Base-by-base conservation (phyloP, 2,329 filamentous ascomycete genomes). In the Aspergillus calidoustus region DNA sequence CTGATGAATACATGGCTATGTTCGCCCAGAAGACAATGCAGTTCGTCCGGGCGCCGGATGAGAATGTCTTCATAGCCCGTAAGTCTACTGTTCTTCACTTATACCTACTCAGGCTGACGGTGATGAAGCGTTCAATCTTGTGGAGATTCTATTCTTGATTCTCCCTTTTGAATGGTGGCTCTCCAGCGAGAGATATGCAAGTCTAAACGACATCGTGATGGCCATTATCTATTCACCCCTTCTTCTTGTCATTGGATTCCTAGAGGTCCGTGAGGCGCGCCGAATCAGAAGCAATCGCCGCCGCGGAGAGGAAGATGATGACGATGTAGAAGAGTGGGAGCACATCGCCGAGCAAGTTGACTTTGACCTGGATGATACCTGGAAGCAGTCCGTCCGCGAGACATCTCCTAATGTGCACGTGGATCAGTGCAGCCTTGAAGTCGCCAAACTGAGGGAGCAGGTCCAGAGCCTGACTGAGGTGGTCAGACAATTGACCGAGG, bases 151-250 rank as follows among this genome's bases (percentile, higher is more conserved):
- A 64, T 81, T 86, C 63, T 85, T 97, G 3, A 86, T 91, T 44
- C 72, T 96, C 0, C 91, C 91, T 0, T 89, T 96, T 57, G 95
- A 98, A 81, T 99, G 95, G 95, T 99, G 94, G 95, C 84, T 99
- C 82, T 80, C 86, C n/a, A 86, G 87, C 64, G 71, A 81, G 7
- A 77, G 77, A 2, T 99, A 98, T 74, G 90, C 93, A 68, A 84
- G 85, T 38, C 79, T 98, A 58, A 99, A 99, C 76, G 91, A 98
- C 75, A 83, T 87, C 57, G 88, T 98, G 70, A 97, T 98, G 93
- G 89, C 84, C 1, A 71, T 90, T 49, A 83, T 97, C 15, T 99
- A 99, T 79, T 90, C 87, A 0, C 95, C 95, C 0, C 79, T 98
- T 0, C 84, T 99, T 0, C 72, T 97, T 8, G 79, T 94, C 9